Base-by-base conservation (phyloP, 2,329 filamentous ascomycete species). In the Fusarium irregulare region DNA sequence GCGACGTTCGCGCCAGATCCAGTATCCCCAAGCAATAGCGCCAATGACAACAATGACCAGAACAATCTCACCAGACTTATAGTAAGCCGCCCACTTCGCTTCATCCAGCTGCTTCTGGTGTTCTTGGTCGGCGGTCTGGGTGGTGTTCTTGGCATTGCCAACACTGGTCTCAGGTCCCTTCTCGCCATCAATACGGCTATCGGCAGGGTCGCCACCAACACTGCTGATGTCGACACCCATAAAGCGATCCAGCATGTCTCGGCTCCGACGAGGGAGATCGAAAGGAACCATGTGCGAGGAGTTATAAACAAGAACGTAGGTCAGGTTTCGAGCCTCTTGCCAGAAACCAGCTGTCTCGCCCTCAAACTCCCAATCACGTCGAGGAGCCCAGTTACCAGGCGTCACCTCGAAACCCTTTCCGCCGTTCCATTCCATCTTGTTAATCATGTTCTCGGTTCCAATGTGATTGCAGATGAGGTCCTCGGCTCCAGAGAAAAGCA, bases 211-310 rank as follows among this genome's bases (percentile, higher is more conserved):
- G 53, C 93, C 94, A 62, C 95, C 95, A 71, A 98, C 97, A 76
- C 88, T 91, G 73, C 89, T 92, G 71, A 98, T 97, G 77, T 98
- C 94, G 42, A 99, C 93, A 50, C 89, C 89, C 87, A 98, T 93
- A 82, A 99, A 97, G 42, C 96, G 92, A 80, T 99, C 95, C 18
- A 99, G 89, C 96, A 99, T 99, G 79, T 98, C 96, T 66, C 95
- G 89, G 21, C 91, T 92, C 65, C 94, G 91, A 49, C 93, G 90
- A 2, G 95, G 91, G 74, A 92, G 92, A 80, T 99, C 95, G 76
- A 96, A 98, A 1, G 96, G 97, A 2, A 99, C 96, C 96, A 99
- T 99, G 80, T 99, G 96, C 51, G 93, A 97, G 18, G 93, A 90
- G 79, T 99, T 97, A 84, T 97, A 93, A 82, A 98, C 97, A 42